Evolutionary conservation across 768 basidiomycete species (phyloP).

Genomic region (Calocybe gangraenosa): DNA sequence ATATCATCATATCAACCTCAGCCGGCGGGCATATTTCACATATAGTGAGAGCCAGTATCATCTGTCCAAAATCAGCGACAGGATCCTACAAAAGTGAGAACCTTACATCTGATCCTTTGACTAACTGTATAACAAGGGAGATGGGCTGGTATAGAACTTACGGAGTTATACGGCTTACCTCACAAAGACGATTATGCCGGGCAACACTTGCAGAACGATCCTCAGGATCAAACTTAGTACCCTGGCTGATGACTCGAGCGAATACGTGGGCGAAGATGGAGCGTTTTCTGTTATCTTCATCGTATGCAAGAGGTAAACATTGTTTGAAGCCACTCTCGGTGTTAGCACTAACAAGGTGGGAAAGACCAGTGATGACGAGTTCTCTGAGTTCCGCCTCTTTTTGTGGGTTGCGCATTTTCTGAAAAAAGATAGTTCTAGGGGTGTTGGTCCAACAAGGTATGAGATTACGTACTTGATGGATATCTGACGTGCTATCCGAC

Average conservation of each 20-base stretch:
- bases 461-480: constrained; percentile 34
- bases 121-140: constrained; percentile 40
- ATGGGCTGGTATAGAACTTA: not conserved
- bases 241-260: constrained; percentile 73
- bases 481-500: constrained; percentile 49
- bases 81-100: not conserved
- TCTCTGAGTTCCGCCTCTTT: constrained; percentile 66
- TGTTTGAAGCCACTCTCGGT: constrained; percentile 88
- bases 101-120: constrained; percentile 70
- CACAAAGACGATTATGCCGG: constrained; percentile 51
- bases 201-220: constrained; percentile 44
- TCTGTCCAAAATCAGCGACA: constrained; percentile 33
- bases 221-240: constrained; percentile 69
- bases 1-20: constrained; percentile 82
- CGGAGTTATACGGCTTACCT: constrained; percentile 35
- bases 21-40: constrained; percentile 78
- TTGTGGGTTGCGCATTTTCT: constrained; percentile 42
- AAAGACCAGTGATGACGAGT: constrained; percentile 73
- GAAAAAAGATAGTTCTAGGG: not conserved
- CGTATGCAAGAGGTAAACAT: constrained; percentile 76
- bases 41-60: constrained; percentile 78
- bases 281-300: constrained; percentile 62
- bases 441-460: not conserved
- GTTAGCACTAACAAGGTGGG: constrained; percentile 79
- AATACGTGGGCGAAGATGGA: constrained; percentile 84